A percentile compares a stretch with the other conserved stretches of the same genome.
Evolutionary conservation across 2,329 filamentous ascomycete species (phyloP).

Genomic region (Monosporascus sp.): DNA sequence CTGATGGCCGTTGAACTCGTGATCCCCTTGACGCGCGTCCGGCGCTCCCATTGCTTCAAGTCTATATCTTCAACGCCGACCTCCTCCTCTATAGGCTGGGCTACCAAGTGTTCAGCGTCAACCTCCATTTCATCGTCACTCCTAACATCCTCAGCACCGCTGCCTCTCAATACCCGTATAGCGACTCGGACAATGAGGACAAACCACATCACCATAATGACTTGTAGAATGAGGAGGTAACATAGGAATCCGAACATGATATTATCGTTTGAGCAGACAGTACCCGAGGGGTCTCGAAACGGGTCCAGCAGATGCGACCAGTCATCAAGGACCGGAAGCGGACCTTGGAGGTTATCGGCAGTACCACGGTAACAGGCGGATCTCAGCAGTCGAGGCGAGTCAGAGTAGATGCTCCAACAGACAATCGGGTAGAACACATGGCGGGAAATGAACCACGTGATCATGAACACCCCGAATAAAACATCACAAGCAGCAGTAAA

Average conservation of each 20-base stretch:
- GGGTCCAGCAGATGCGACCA: slow-evolving; percentile 64
- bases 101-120: slow-evolving; percentile 40
- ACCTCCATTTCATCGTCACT: slow-evolving; percentile 69
- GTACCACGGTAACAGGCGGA: slow-evolving; percentile 67
- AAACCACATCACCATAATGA: slow-evolving; percentile 80
- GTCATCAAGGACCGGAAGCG: slow-evolving; percentile 43
- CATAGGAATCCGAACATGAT: slow-evolving; percentile 72
- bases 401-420: slow-evolving; percentile 72
- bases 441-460: slow-evolving; percentile 74
- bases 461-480: slow-evolving; percentile 77
- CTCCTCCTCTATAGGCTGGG: slow-evolving; percentile 59
- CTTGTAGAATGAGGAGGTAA: slow-evolving; percentile 72
- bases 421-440: slow-evolving; percentile 74
- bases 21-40: slow-evolving; percentile 44
- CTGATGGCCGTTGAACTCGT: slow-evolving; percentile 52
- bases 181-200: slow-evolving; percentile 78
- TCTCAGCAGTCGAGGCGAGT: slow-evolving; percentile 56
- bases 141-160: slow-evolving; percentile 73
- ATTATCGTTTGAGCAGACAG: slow-evolving; percentile 71
- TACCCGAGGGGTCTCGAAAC: slow-evolving; percentile 64
- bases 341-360: slow-evolving; percentile 47
- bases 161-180: slow-evolving; percentile 68
- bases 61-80: slow-evolving; percentile 68
- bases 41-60: slow-evolving; percentile 55
- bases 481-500: slow-evolving; percentile 72